Evolutionary conservation across 73 alveolate species (phyloP).

Genomic region (Tetrahymena malaccensis): DNA sequence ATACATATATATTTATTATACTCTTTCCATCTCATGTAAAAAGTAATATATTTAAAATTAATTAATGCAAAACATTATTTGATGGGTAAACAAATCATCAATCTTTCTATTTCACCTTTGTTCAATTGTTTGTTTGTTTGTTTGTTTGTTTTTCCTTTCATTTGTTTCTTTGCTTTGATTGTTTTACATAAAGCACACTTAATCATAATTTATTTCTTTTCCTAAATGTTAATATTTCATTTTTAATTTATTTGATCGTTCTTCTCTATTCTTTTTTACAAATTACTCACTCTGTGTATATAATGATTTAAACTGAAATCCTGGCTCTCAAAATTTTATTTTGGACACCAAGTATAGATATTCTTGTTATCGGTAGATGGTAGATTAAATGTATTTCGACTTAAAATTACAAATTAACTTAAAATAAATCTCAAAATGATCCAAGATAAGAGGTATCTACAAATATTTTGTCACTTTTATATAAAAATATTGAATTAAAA

Average conservation of each 20-base stretch:
- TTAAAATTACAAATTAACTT: not conserved
- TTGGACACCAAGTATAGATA: too few species aligned
- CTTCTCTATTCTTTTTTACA: not conserved
- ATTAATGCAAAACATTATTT: not conserved
- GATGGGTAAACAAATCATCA: not conserved
- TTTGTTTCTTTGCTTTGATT: too few species aligned
- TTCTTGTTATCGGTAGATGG: not conserved
- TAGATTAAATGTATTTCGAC: too few species aligned
- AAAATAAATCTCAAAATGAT: too few species aligned
- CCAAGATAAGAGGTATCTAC: not conserved
- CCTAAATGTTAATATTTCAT: too few species aligned
- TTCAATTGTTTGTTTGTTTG: too few species aligned
- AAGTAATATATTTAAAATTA: not conserved
- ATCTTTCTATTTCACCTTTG: not conserved
- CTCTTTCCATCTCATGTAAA: not conserved
- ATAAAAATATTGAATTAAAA: not conserved
- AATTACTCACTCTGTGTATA: not conserved
- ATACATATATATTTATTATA: too few species aligned
- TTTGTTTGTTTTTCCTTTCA: not conserved
- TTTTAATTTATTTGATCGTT: too few species aligned
- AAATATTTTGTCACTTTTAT: too few species aligned
- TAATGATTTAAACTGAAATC: not conserved
- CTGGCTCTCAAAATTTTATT: not conserved
- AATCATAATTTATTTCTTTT: too few species aligned
- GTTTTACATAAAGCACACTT: not conserved